Evolutionary conservation across 1,284 basidiomycete species (phyloP).

Genomic region (Cerrena zonata): DNA sequence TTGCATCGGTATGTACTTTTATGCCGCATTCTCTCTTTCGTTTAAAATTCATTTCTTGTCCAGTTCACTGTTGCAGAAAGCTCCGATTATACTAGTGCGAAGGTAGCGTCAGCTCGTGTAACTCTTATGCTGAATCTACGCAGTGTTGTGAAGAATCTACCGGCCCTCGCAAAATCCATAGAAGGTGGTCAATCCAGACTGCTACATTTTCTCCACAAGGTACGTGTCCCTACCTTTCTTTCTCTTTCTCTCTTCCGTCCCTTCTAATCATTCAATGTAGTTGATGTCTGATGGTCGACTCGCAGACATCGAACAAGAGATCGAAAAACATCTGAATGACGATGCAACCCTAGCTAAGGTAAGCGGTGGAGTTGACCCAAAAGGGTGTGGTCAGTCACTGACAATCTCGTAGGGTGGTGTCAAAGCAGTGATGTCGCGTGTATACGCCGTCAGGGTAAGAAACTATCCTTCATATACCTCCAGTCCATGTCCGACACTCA

Average conservation of each 20-base stretch:
- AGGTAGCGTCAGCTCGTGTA: constrained; percentile 64
- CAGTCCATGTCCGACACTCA: background rate
- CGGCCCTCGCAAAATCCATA: constrained; percentile 57
- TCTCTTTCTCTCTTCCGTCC: background rate
- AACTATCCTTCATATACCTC: background rate
- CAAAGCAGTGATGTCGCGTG: constrained; percentile 62
- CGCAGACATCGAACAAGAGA: constrained; percentile 51
- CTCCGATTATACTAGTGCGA: constrained; percentile 45
- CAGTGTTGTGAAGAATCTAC: constrained; percentile 61
- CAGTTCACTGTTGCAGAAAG: constrained; percentile 54
- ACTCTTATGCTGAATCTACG: constrained; percentile 73
- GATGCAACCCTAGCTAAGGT: constrained; percentile 59
- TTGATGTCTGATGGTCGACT: constrained; percentile 71
- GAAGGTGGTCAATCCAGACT: constrained; percentile 53
- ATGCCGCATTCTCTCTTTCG: no score
- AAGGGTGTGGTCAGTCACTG: no score
- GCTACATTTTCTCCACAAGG: constrained; percentile 57
- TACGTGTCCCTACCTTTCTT: constrained; percentile 24
- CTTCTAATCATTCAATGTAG: constrained; percentile 30
- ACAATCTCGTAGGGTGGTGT: constrained; percentile 52
- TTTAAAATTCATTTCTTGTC: background rate
- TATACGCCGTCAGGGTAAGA: constrained; percentile 76
- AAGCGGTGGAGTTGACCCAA: no score
- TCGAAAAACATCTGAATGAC: constrained; percentile 68
- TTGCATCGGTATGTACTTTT: constrained; percentile 53